phyloP scores from a whole-genome alignment of 257 asterid species.

The Solanum rostratum region DNA sequence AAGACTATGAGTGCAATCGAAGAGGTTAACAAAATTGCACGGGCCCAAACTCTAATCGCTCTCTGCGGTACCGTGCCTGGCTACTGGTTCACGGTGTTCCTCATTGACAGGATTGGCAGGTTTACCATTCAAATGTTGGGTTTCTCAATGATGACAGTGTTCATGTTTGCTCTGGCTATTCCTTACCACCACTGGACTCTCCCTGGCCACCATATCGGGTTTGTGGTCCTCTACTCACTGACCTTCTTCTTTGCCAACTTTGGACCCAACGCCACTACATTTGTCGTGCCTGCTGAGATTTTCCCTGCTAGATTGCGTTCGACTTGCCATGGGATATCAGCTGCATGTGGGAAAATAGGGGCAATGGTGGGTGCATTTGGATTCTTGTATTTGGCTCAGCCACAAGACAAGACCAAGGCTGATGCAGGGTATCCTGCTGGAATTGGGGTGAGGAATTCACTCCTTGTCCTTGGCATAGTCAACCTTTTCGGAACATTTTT shows the following conservation, averaged over 20 bases:
- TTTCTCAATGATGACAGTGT: background rate
- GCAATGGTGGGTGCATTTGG: no score
- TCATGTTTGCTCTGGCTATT: background rate
- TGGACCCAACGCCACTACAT: no score
- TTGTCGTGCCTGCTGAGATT: no score
- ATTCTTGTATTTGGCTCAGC: no score
- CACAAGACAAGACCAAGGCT: constrained; percentile 28
- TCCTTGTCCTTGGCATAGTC: constrained; percentile 37
- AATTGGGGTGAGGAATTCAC: constrained; percentile 45
- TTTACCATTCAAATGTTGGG: background rate
- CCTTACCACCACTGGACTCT: background rate
- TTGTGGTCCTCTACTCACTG: no score
- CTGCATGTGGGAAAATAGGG: no score
- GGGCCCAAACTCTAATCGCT: constrained; percentile 55
- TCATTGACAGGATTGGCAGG: background rate
- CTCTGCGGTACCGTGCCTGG: constrained; percentile 57
- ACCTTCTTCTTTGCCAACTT: no score
- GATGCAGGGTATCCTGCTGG: constrained; percentile 59
- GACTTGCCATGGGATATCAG: no score
- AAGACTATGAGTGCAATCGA: no score
- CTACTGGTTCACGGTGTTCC: constrained; percentile 24
- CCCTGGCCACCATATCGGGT: background rate
- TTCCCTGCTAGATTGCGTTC: no score
- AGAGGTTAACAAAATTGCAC: constrained; percentile 38
- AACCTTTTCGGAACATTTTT: constrained; percentile 33